Percentiles rank a stretch among this genome's conserved stretches.
Conservation (phyloP, 2,329 filamentous ascomycete species). For the Camptophora hylomeconis region DNA sequence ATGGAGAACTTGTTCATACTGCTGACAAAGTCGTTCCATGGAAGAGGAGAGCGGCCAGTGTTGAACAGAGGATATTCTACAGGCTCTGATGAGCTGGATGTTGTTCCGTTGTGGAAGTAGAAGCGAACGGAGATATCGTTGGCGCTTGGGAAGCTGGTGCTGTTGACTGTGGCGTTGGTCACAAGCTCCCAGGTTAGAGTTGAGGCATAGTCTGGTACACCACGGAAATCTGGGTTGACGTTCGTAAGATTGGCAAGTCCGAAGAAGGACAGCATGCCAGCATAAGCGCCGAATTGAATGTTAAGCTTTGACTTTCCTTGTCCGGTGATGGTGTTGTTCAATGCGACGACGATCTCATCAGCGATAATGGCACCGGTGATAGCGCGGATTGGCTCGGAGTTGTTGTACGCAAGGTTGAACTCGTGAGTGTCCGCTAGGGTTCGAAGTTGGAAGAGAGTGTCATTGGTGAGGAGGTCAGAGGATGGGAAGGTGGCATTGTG, state of each 20-base stretch:
- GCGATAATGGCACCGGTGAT: conserved; percentile 51
- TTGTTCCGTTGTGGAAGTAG: conserved; percentile 50
- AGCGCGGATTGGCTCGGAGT: conserved; percentile 32
- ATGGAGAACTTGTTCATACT: conserved; percentile 56
- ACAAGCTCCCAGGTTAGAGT: conserved; percentile 67
- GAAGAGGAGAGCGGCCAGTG: conserved; percentile 39
- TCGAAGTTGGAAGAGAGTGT: conserved; percentile 55
- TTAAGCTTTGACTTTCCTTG: conserved; percentile 28
- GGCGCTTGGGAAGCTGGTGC: conserved; percentile 28
- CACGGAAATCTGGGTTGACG: conserved; percentile 52
- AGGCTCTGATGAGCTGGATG: conserved; percentile 30
- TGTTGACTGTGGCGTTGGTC: conserved; percentile 30
- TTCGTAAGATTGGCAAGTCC: conserved; percentile 40
- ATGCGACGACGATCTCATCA: conserved; percentile 42
- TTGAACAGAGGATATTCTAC: conserved; percentile 49
- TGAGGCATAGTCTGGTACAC: conserved; percentile 72
- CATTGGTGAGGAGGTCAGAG: conserved; percentile 41
- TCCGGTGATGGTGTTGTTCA: conserved; percentile 28
- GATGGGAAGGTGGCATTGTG: conserved; percentile 41
- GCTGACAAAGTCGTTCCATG: conserved; percentile 55
- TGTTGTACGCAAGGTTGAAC: conserved; percentile 71
- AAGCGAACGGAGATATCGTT: conserved; percentile 47
- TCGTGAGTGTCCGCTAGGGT: conserved; percentile 70
- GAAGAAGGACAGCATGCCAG: conserved; percentile 48
- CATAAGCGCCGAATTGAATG: conserved; percentile 51